Conservation (phyloP, 2,329 filamentous ascomycete genomes). For the Neurospora sp. region DNA sequence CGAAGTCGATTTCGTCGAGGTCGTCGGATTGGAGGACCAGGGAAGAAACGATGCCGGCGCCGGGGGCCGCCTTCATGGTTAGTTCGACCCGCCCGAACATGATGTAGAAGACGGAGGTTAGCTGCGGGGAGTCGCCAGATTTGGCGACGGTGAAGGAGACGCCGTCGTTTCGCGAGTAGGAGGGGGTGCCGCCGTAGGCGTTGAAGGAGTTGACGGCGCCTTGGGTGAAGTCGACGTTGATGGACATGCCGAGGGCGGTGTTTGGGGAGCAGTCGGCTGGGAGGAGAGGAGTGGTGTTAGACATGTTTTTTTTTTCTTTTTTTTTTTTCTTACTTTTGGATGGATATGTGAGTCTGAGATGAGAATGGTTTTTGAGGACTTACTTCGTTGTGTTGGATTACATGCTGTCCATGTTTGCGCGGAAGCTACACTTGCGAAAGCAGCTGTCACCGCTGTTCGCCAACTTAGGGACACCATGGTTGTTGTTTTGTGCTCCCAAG, state of each 20-base stretch:
- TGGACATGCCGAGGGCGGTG: slow-evolving; percentile 72
- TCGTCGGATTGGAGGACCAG: slow-evolving; percentile 84
- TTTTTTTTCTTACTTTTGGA: background rate
- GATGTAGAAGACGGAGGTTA: slow-evolving; percentile 91
- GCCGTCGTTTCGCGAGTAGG: slow-evolving; percentile 62
- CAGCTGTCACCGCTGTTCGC: slow-evolving; percentile 12
- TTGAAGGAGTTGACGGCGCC: slow-evolving; percentile 73
- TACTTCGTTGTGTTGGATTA: slow-evolving; percentile 22
- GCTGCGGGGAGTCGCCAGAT: slow-evolving; percentile 74
- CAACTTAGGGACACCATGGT: slow-evolving; percentile 16
- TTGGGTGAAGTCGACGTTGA: slow-evolving; percentile 73
- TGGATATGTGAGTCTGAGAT: background rate
- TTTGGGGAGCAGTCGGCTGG: slow-evolving; percentile 59
- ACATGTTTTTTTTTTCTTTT: background rate
- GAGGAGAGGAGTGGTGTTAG: slow-evolving; percentile 13
- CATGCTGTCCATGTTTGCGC: slow-evolving; percentile 26
- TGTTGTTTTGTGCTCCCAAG: background rate
- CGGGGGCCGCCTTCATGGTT: slow-evolving; percentile 75
- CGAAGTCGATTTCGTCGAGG: slow-evolving; percentile 94
- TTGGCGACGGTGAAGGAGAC: slow-evolving; percentile 70
- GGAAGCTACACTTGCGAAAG: slow-evolving; percentile 13
- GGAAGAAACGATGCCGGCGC: slow-evolving; percentile 86
- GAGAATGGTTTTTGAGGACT: slow-evolving; percentile 4
- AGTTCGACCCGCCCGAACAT: slow-evolving; percentile 95
- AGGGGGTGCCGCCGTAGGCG: slow-evolving; percentile 53